Conservation (phyloP, 1,284 basidiomycete species). For the Trichosporon inkin region DNA sequence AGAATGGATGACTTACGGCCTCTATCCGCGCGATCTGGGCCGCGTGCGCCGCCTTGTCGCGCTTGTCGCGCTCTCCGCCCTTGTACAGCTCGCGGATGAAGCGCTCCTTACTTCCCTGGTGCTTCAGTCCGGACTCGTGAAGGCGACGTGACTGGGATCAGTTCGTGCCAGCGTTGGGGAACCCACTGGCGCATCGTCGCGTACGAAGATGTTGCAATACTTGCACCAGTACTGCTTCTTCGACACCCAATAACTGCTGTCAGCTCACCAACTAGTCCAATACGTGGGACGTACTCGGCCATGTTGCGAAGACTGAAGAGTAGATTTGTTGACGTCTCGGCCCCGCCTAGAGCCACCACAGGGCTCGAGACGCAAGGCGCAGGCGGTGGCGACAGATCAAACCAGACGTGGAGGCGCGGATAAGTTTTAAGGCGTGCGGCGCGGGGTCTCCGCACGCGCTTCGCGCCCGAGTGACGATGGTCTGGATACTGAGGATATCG, state of each 20-base stretch:
- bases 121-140: slow-evolving; percentile 88
- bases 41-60: slow-evolving; percentile 79
- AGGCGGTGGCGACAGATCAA: not conserved
- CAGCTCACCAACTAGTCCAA: not conserved
- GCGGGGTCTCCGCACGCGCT: slow-evolving; percentile 1
- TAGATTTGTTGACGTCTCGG: not conserved
- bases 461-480: too few species aligned
- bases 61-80: slow-evolving; percentile 78
- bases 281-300: slow-evolving; percentile 25
- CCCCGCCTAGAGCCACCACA: not conserved
- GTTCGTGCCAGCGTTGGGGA: not conserved
- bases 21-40: slow-evolving; percentile 82
- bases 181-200: slow-evolving; percentile 75
- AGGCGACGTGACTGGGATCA: slow-evolving; percentile 66
- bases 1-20: slow-evolving; percentile 55
- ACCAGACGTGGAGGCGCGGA: not conserved
- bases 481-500: not conserved
- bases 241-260: slow-evolving; percentile 52
- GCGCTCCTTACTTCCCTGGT: slow-evolving; percentile 89
- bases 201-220: slow-evolving; percentile 58
- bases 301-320: slow-evolving; percentile 13
- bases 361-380: not conserved
- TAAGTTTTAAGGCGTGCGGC: not conserved
- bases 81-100: slow-evolving; percentile 91
- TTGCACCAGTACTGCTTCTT: slow-evolving; percentile 55